A percentile compares a stretch with the other conserved stretches of the same genome.
Conservation (phyloP, 2,329 filamentous ascomycete species). For the Falciphora oryzae region DNA sequence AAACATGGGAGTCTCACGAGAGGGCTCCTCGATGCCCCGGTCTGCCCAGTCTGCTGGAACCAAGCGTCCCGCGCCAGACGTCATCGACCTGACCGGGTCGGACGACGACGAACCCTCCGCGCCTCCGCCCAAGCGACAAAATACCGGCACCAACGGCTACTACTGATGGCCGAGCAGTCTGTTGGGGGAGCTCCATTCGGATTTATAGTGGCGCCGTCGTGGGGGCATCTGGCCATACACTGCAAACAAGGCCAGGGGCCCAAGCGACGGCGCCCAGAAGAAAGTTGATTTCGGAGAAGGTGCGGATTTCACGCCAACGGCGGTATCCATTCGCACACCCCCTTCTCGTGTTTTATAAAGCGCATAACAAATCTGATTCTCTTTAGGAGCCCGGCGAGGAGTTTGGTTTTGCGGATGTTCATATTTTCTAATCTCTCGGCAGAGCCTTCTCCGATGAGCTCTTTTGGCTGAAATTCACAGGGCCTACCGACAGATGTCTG, state of each 20-base stretch:
- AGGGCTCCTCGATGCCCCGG: slow-evolving; percentile 31
- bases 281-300: not conserved
- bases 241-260: not conserved
- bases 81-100: slow-evolving; percentile 55
- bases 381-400: not conserved
- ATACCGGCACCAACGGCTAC: slow-evolving; percentile 16
- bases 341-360: not conserved
- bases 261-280: not conserved
- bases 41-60: slow-evolving; percentile 25
- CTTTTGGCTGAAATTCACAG: not conserved
- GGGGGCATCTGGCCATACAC: not conserved
- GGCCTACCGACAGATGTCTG: not conserved
- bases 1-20: slow-evolving; percentile 26
- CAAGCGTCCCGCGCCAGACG: slow-evolving; percentile 45
- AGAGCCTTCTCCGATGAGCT: not conserved
- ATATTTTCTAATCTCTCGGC: not conserved
- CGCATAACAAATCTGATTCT: not conserved
- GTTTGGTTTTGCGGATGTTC: not conserved
- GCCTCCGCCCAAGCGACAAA: slow-evolving; percentile 43
- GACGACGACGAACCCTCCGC: slow-evolving; percentile 46
- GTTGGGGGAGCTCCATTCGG: not conserved
- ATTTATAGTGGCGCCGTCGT: not conserved
- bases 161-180: not conserved
- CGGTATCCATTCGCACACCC: not conserved
- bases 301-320: not conserved